Evolutionary conservation across 192 early-diverging fungal species (phyloP).

Genomic region (Spizellomyces sp.): DNA sequence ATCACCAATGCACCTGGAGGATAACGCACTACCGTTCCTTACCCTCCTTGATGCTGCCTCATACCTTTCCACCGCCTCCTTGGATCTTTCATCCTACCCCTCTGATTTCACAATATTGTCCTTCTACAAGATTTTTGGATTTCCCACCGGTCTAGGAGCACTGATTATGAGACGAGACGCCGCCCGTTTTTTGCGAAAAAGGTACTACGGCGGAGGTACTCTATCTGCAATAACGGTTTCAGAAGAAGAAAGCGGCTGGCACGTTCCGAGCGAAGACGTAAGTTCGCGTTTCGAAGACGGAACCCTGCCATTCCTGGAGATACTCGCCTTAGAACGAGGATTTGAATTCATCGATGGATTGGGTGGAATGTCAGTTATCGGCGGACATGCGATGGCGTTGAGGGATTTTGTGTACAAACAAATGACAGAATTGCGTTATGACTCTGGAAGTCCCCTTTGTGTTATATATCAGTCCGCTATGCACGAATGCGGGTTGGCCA

Average conservation of each 20-base stretch:
- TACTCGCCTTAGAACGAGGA: conserved; percentile 70
- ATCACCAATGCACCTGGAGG: too few relatives aligned
- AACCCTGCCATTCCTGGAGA: conserved; percentile 75
- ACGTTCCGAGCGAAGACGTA: conserved; percentile 9
- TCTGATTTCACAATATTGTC: conserved; percentile 72
- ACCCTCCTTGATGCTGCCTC: conserved; percentile 78
- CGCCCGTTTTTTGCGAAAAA: conserved; percentile 47
- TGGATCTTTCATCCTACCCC: conserved; percentile 54
- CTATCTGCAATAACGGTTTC: conserved; percentile 61
- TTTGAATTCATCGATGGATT: conserved; percentile 54
- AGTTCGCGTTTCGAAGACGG: conserved; percentile 66
- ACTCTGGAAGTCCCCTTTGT: conserved; percentile 50
- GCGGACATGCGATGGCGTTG: conserved; percentile 51
- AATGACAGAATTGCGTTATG: conserved; percentile 56
- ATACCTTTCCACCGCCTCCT: conserved; percentile 61
- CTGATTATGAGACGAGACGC: conserved; percentile 66
- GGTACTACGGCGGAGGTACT: conserved; percentile 83
- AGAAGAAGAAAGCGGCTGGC: conserved; percentile 18
- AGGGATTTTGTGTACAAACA: conserved; percentile 38
- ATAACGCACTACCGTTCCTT: conserved; percentile 37
- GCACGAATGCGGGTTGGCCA: background rate
- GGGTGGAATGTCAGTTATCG: conserved; percentile 39
- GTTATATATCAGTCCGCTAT: conserved; percentile 17
- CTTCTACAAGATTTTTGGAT: conserved; percentile 91
- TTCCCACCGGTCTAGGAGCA: conserved; percentile 80